Evolutionary conservation across 2,329 filamentous ascomycete species (phyloP), one percentile per base, ranked within the genome.

Genomic region (Chaetothyriales sp.): DNA sequence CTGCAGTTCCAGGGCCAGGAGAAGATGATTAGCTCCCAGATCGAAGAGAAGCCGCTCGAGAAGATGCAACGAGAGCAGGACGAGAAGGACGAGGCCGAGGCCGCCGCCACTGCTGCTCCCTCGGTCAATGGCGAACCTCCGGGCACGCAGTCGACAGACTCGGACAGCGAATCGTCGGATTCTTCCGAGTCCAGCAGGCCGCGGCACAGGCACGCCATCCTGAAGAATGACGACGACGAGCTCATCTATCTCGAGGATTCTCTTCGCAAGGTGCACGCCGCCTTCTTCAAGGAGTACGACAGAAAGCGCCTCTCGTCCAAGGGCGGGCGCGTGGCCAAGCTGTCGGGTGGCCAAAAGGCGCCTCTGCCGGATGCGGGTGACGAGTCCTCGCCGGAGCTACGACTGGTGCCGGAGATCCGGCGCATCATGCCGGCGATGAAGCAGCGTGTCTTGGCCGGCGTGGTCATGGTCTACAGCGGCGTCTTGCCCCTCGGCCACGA

Each of bases 31-130:
- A 85, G 89, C 63, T 87, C 89, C 55, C 92, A 98, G 67, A 77
- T 97, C 18, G 86, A 83, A 54, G 89, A 95, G 56, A 80, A 90
- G 13, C 92, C 92, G 0, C 70, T 98, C 25, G 72, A 94, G n/a
- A 87, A 92, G 64, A 85, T 94, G 70, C 92, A 98, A 67, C 86
- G 95, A 62, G 77, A 89, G 65, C 76, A 95, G 19, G 92, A 98
- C 62, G 86, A 87, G 60, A 86, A 89, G 62, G 86, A 89, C 59
- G 82, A 87, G 43, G 75, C 77, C 40, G 77, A 72, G 51, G 78
- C 58, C 22, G 58, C 54, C 18, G 50, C 51, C 9, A 28, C 10
- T 15, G 48, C 47, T 63, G 55, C 64, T 53, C 54, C 66, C 64
- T 49, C 52, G 43, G 63, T 65, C 25, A 70, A 74, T 51, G 66